Percentiles rank a stretch among this genome's conserved stretches.
Conservation (phyloP, 2,329 filamentous ascomycete species). For the Trichoderma sp. region DNA sequence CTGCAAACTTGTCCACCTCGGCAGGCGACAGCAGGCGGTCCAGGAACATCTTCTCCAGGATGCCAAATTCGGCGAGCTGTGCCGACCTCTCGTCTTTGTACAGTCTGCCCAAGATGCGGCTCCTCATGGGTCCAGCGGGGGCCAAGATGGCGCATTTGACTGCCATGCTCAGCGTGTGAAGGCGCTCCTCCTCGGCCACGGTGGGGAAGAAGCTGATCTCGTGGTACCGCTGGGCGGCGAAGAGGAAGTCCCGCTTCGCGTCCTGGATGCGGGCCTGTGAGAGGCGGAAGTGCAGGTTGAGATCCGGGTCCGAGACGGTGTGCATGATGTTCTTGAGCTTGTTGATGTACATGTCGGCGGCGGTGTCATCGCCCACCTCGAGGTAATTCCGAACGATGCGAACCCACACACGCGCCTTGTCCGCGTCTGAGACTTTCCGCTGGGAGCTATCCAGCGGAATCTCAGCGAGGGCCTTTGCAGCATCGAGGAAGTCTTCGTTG, state of each 20-base stretch:
- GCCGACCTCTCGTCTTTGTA: constrained; percentile 89
- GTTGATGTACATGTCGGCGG: constrained; percentile 85
- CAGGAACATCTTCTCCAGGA: constrained; percentile 96
- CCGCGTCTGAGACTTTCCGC: constrained; percentile 75
- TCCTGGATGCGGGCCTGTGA: constrained; percentile 92
- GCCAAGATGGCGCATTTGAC: constrained; percentile 91
- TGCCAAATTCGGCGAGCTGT: constrained; percentile 75
- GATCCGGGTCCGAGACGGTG: constrained; percentile 68
- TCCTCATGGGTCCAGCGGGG: constrained; percentile 82
- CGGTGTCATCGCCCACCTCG: constrained; percentile 86
- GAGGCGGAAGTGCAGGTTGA: constrained; percentile 82
- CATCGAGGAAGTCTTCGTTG: constrained; percentile 75
- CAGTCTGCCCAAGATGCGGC: constrained; percentile 73
- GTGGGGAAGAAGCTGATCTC: constrained; percentile 74
- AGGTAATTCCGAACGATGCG: constrained; percentile 92
- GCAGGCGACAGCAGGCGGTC: constrained; percentile 75
- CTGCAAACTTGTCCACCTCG: constrained; percentile 86
- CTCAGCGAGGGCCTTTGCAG: constrained; percentile 74
- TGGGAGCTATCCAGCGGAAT: constrained; percentile 90
- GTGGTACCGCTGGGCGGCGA: constrained; percentile 85
- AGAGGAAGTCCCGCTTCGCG: constrained; percentile 82
- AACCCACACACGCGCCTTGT: constrained; percentile 84
- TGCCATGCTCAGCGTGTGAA: constrained; percentile 80
- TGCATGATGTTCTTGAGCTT: constrained; percentile 92
- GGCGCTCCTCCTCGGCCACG: constrained; percentile 82